These are phyloP conservation scores for Fusarium buharicum DNA, from an alignment of 2,329 filamentous ascomycete genomes.

Conservation along the genomic window DNA sequence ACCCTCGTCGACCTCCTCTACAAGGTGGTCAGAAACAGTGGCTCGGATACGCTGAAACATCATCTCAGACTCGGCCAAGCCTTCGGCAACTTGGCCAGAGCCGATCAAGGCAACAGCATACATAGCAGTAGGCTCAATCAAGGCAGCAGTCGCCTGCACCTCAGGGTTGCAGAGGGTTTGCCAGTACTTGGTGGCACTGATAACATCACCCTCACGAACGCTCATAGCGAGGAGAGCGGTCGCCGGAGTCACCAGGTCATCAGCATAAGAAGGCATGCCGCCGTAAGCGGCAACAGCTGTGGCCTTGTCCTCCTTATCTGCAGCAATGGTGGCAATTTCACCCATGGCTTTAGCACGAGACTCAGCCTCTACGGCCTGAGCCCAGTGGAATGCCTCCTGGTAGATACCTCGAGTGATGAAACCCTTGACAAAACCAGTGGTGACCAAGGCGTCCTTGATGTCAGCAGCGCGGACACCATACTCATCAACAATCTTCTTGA, in stretches of 20 bases:
- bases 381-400: slow-evolving; percentile 78
- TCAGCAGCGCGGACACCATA: slow-evolving; percentile 67
- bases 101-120: slow-evolving; percentile 89
- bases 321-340: slow-evolving; percentile 78
- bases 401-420: slow-evolving; percentile 77
- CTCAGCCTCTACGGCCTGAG: slow-evolving; percentile 69
- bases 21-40: slow-evolving; percentile 66
- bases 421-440: slow-evolving; percentile 81
- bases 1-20: slow-evolving; percentile 88
- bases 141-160: slow-evolving; percentile 67
- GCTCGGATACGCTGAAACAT: slow-evolving; percentile 89
- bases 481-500: slow-evolving; percentile 77
- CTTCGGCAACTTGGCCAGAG: slow-evolving; percentile 85
- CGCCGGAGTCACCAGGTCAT: slow-evolving; percentile 67
- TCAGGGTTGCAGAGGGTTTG: slow-evolving; percentile 73
- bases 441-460: slow-evolving; percentile 77
- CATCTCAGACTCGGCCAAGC: slow-evolving; percentile 78
- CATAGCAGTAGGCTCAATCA: slow-evolving; percentile 91
- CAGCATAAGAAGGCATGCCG: slow-evolving; percentile 63
- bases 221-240: slow-evolving; percentile 89
- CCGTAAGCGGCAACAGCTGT: slow-evolving; percentile 75
- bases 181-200: slow-evolving; percentile 84
- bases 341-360: slow-evolving; percentile 73
- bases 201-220: slow-evolving; percentile 82
- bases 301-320: slow-evolving; percentile 78